These are phyloP conservation scores for Alternaria arborescens DNA, from an alignment of 2,329 filamentous ascomycete species.

Conservation along the genomic window DNA sequence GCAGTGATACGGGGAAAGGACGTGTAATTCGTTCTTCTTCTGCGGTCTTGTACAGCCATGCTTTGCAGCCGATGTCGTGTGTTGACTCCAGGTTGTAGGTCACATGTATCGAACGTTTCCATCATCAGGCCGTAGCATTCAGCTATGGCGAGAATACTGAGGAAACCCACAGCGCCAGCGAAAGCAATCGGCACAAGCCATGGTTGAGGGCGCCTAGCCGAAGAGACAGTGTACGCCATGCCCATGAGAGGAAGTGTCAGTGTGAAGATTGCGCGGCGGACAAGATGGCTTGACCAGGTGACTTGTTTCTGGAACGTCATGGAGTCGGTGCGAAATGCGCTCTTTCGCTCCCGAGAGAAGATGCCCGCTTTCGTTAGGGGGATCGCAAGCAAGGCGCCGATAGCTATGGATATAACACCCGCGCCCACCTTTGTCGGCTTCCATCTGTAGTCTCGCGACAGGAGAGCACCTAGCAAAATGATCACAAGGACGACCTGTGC, in stretches of 20 bases:
- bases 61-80: constrained; percentile 57
- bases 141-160: constrained; percentile 76
- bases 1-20: constrained; percentile 77
- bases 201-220: constrained; percentile 65
- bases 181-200: constrained; percentile 72
- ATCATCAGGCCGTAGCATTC: constrained; percentile 81
- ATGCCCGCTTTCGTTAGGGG: constrained; percentile 76
- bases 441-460: constrained; percentile 72
- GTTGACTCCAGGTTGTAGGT: constrained; percentile 76
- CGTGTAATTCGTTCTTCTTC: constrained; percentile 74
- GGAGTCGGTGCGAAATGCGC: constrained; percentile 68
- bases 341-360: constrained; percentile 71
- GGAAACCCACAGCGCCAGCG: constrained; percentile 71
- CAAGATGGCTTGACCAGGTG: constrained; percentile 75
- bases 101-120: constrained; percentile 83
- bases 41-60: constrained; percentile 54
- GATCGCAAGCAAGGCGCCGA: constrained; percentile 74
- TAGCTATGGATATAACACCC: constrained; percentile 70
- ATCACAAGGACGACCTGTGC: constrained; percentile 78
- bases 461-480: constrained; percentile 73
- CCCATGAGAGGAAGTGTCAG: constrained; percentile 72
- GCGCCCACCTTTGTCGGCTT: constrained; percentile 72
- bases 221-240: constrained; percentile 72
- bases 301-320: constrained; percentile 72
- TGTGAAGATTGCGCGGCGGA: constrained; percentile 73